Evolutionary conservation across 208 protist genomes (phyloP).

Genomic region (Acanthamoeba divionensis): DNA sequence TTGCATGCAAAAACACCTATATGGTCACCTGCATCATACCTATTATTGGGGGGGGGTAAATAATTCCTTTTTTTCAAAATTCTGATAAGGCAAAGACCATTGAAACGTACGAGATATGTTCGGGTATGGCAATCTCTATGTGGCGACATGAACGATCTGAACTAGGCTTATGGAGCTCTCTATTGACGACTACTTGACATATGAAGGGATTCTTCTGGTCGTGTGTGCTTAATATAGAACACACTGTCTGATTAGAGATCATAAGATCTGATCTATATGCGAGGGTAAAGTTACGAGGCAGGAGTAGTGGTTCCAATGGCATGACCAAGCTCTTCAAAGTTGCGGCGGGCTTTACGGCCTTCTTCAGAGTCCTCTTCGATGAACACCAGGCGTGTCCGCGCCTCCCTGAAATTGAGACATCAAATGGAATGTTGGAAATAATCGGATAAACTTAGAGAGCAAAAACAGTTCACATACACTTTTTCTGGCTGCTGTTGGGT

Average conservation of each 20-base stretch:
- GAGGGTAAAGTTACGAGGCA: too few species aligned
- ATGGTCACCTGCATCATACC: slow-evolving; percentile 91
- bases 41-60: not conserved
- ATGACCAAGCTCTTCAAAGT: not conserved
- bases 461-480: not conserved
- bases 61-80: not conserved
- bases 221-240: not conserved
- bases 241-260: not conserved
- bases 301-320: not conserved
- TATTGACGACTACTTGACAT: slow-evolving; percentile 55
- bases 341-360: not conserved
- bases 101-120: slow-evolving; percentile 40
- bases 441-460: not conserved
- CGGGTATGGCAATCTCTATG: slow-evolving; percentile 86
- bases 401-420: not conserved
- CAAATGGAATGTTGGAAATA: not conserved
- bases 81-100: not conserved
- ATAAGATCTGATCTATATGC: too few species aligned
- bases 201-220: slow-evolving; percentile 68
- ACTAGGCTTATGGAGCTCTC: slow-evolving; percentile 62
- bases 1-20: slow-evolving; percentile 91
- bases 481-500: not conserved
- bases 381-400: not conserved
- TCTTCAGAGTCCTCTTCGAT: not conserved
- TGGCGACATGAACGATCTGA: slow-evolving; percentile 81